Evolutionary conservation across 495 filamentous ascomycete species (phyloP).

Genomic region (Bacidia gigantensis): DNA sequence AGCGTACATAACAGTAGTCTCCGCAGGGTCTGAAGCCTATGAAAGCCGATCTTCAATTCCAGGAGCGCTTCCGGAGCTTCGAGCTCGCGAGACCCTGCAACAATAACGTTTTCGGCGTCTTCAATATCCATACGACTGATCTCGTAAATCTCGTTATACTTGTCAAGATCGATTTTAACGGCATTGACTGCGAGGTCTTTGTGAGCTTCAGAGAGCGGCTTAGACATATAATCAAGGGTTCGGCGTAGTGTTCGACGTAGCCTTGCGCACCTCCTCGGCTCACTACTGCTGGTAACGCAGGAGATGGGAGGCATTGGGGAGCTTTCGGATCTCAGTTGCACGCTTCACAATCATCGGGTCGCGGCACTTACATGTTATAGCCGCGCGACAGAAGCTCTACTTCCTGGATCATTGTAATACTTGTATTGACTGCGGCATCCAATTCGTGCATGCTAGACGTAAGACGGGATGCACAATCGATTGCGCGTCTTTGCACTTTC

Average conservation of each 20-base stretch:
- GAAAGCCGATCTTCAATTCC: slow-evolving; percentile 61
- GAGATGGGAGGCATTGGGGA: slow-evolving; percentile 74
- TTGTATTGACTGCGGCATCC: slow-evolving; percentile 64
- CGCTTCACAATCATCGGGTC: background rate
- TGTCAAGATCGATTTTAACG: slow-evolving; percentile 66
- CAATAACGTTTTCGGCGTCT: slow-evolving; percentile 37
- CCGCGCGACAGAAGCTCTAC: slow-evolving; percentile 91
- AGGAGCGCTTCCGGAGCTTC: slow-evolving; percentile 67
- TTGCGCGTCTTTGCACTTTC: slow-evolving; percentile 61
- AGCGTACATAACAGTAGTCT: slow-evolving; percentile 77
- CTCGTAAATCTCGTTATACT: slow-evolving; percentile 86
- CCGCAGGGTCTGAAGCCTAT: slow-evolving; percentile 63
- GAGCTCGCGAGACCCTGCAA: background rate
- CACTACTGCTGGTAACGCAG: slow-evolving; percentile 61
- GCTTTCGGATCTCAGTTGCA: slow-evolving; percentile 43
- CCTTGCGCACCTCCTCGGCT: slow-evolving; percentile 62
- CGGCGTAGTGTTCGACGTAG: slow-evolving; percentile 61
- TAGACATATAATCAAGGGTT: slow-evolving; percentile 53
- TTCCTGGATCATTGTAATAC: slow-evolving; percentile 82
- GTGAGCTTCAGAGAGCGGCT: slow-evolving; percentile 53
- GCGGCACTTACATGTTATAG: slow-evolving; percentile 62
- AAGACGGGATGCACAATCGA: slow-evolving; percentile 59
- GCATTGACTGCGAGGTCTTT: slow-evolving; percentile 54
- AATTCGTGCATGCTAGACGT: slow-evolving; percentile 68
- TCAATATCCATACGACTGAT: slow-evolving; percentile 64